Evolutionary conservation across 1,139 yeast genomes (phyloP).

Genomic region (Blastobotrys serpentis): DNA sequence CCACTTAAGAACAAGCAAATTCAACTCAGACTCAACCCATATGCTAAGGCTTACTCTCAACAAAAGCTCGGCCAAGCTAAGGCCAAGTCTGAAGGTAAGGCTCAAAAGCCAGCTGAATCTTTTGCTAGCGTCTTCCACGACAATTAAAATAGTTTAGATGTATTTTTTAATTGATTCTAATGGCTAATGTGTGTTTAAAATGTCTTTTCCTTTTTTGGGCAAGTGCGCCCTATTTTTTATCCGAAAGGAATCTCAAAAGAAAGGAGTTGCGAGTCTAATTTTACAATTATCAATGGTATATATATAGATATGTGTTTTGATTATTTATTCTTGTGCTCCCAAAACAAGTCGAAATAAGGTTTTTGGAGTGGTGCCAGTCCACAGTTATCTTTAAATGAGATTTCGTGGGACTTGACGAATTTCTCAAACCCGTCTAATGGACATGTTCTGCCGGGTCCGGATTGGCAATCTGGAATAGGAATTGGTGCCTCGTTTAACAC

Average conservation of each 20-base stretch:
- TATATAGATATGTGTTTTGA: no score
- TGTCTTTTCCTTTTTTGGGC: no score
- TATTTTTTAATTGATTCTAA: constrained; percentile 10
- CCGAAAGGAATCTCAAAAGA: neutral
- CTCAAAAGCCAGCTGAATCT: constrained; percentile 34
- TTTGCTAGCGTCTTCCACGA: constrained; percentile 26
- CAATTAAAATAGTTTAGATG: constrained; percentile 19
- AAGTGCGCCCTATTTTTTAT: no score
- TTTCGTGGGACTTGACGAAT: constrained; percentile 8
- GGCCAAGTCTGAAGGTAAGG: constrained; percentile 53
- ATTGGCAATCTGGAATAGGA: constrained; percentile 48
- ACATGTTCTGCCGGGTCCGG: constrained; percentile 49
- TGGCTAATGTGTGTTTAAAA: no score
- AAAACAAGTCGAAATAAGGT: constrained; percentile 12
- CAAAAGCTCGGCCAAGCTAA: constrained; percentile 87
- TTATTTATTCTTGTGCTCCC: constrained; percentile 12
- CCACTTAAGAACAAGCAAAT: constrained; percentile 99
- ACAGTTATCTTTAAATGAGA: constrained; percentile 11
- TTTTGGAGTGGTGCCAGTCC: constrained; percentile 7
- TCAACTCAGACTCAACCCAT: constrained; percentile 97
- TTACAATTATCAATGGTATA: no score
- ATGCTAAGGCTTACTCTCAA: constrained; percentile 95
- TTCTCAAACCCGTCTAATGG: constrained; percentile 18
- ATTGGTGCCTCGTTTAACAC: constrained; percentile 57
- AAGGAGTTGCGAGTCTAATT: no score